A percentile compares a stretch with the other conserved stretches of the same genome.
Conservation (phyloP, 2,329 filamentous ascomycete species). For the Aspergillus pseudoterreus region DNA sequence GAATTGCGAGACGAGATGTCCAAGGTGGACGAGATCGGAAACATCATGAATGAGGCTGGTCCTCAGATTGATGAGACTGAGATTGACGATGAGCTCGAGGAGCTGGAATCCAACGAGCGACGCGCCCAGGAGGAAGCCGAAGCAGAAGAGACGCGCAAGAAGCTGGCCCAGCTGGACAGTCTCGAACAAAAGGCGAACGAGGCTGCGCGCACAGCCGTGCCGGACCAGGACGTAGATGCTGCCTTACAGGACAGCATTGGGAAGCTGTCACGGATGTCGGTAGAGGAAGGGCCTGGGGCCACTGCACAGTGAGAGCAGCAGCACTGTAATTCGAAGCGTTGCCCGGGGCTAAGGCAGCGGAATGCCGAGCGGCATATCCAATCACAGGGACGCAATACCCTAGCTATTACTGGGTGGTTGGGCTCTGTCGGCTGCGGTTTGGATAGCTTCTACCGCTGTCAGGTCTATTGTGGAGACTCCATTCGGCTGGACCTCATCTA, state of each 20-base stretch:
- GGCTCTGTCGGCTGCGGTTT: not conserved
- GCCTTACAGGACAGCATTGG: slow-evolving; percentile 37
- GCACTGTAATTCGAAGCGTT: not conserved
- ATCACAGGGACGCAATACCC: not conserved
- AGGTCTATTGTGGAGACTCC: not conserved
- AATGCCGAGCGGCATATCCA: no score
- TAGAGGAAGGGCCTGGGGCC: slow-evolving; percentile 29
- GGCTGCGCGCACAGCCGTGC: slow-evolving; percentile 29
- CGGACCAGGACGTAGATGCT: slow-evolving; percentile 25
- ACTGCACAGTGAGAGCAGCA: slow-evolving; percentile 15
- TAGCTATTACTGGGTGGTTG: slow-evolving; percentile 9
- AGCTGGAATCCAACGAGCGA: slow-evolving; percentile 61
- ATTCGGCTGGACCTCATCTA: not conserved
- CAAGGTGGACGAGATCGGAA: slow-evolving; percentile 76
- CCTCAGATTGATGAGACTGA: slow-evolving; percentile 69
- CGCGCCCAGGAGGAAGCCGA: slow-evolving; percentile 47
- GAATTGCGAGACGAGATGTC: slow-evolving; percentile 74
- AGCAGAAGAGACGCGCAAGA: slow-evolving; percentile 46
- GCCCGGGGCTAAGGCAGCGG: not conserved
- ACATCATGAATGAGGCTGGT: slow-evolving; percentile 66
- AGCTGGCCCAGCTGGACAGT: slow-evolving; percentile 48
- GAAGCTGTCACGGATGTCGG: slow-evolving; percentile 40
- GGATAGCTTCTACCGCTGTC: not conserved
- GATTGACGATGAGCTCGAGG: slow-evolving; percentile 82
- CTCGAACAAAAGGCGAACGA: slow-evolving; percentile 41